Evolutionary conservation across 345 rosid species (phyloP), one percentile per base, ranked within the genome.

Genomic region (Anastatica hierochuntica): DNA sequence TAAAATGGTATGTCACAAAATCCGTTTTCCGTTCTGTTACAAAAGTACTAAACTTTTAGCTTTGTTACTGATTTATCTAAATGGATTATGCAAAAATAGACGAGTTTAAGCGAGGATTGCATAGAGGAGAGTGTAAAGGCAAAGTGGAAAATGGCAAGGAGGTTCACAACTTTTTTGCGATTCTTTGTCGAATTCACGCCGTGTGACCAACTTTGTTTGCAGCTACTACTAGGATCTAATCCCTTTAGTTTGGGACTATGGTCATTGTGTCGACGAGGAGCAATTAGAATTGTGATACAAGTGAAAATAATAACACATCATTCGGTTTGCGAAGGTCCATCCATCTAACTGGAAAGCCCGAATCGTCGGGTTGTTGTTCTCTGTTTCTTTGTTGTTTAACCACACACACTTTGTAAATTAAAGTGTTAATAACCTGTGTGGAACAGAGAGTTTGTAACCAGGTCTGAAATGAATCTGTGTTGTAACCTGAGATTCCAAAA

Each of bases 151-250:
- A 41, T 41, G 48, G 36, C 59, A 36, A 58, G 54, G 65, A 58
- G 71, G 58, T n/a, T 50, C 36, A 59, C 48, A 1, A 24, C 41
- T n/a, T 26, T 49, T 26, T 27, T 58, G 55, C 43, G 42, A 29
- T n/a, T 38, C 60, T 56, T 58, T 59, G 49, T 52, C 36, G 21
- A 50, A 50, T 50, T 43, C 41, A 37, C 36, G 58, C 49, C 21
- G n/a, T 64, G 44, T 48, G 65, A 46, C 71, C 45, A n/a, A 58
- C 37, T 50, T 50, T 66, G 17, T 46, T 33, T 58, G 54, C 48
- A 64, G 52, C n/a, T n/a, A n/a, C 45, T 29, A n/a, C 64, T 27
- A 43, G 49, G 60, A 58, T 55, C 10, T 37, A 58, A 26, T 38
- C 27, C 27, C 27, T 24, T 7, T 24, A 24, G 5, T 17, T 58